Base-by-base conservation (phyloP, 176 grass and related monocot genomes). In the Elymus sibiricus region DNA sequence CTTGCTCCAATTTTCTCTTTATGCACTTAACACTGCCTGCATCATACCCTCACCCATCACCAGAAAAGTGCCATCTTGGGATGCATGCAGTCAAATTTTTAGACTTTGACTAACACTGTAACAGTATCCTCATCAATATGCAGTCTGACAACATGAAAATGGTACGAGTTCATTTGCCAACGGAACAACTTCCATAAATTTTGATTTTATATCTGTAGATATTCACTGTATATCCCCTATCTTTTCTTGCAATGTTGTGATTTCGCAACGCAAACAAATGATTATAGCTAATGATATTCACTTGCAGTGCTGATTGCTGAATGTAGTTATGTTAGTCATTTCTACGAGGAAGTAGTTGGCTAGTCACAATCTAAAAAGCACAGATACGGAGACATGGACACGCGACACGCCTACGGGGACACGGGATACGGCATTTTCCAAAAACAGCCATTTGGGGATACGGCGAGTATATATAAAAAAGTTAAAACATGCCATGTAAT, bases 131-230 rank as follows among this genome's bases (percentile, higher is more conserved):
- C 28, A 37, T 34, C n/a, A 42, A 56, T 35, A 47, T 75, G 69
- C 56, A 38, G n/a, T 46, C 56, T 47, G 27, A 6, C 78, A 47
- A 76, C 31, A 46, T 82, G 16, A 85, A 89, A 13, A 86, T 22
- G 2, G 9, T 73, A 14, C 22, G 14, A 79, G 25, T 61, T 70
- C 29, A 78, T 78, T 82, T 78, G 9, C 17, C 58, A 49, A 64
- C 6, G 21, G 21, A 64, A 64, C 0, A 16, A 63, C 12, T 24
- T 32, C 73, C 68, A 61, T 44, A 64, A 64, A 79, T 79, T 79
- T 26, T 43, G 5, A 70, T 70, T 70, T 70, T 70, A 62, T 61
- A 79, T 62, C 4, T 61, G 22, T 60, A 60, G 38, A 1, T 74
- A 46, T 63, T 32, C 15, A 31, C 27, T 63, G 22, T 64, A 34